Percentiles rank a stretch among this genome's conserved stretches.
Conservation (phyloP, 2,329 filamentous ascomycete genomes). For the Botrytis hyacinthi region DNA sequence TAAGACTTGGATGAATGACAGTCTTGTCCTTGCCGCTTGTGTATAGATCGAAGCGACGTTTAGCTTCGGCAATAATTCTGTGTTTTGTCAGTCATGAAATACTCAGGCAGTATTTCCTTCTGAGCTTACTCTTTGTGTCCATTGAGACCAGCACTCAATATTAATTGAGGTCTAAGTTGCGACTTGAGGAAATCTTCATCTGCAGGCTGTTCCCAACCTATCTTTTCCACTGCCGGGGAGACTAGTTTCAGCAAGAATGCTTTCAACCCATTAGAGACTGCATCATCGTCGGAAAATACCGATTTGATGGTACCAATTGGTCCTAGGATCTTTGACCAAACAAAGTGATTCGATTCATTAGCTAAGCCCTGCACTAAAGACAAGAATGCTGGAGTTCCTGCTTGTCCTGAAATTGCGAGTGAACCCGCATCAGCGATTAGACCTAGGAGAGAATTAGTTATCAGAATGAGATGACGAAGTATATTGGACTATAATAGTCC, state of each 20-base stretch:
- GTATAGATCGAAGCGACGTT: conserved; percentile 79
- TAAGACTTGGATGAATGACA: conserved; percentile 78
- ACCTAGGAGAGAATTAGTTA: conserved; percentile 24
- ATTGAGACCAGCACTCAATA: conserved; percentile 70
- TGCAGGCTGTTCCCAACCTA: conserved; percentile 82
- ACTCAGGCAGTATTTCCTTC: background rate
- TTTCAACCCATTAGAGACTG: conserved; percentile 69
- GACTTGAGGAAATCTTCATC: conserved; percentile 79
- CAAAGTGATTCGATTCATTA: conserved; percentile 78
- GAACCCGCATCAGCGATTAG: conserved; percentile 87
- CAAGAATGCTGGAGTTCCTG: conserved; percentile 76
- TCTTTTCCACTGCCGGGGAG: conserved; percentile 67
- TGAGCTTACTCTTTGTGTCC: conserved; percentile 68
- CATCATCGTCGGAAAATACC: conserved; percentile 76
- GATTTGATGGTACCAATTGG: conserved; percentile 75
- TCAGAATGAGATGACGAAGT: background rate
- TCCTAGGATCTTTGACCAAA: conserved; percentile 82
- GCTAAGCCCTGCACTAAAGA: conserved; percentile 83
- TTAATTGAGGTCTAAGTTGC: conserved; percentile 78
- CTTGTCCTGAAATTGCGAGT: conserved; percentile 82
- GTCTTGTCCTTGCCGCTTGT: conserved; percentile 59
- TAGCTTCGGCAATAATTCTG: conserved; percentile 69
- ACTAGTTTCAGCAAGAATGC: conserved; percentile 78
- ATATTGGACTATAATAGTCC: background rate
- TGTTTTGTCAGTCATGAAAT: conserved; percentile 1